Base-by-base conservation (phyloP, 306 rosid genomes). In the Coriaria nepalensis region DNA sequence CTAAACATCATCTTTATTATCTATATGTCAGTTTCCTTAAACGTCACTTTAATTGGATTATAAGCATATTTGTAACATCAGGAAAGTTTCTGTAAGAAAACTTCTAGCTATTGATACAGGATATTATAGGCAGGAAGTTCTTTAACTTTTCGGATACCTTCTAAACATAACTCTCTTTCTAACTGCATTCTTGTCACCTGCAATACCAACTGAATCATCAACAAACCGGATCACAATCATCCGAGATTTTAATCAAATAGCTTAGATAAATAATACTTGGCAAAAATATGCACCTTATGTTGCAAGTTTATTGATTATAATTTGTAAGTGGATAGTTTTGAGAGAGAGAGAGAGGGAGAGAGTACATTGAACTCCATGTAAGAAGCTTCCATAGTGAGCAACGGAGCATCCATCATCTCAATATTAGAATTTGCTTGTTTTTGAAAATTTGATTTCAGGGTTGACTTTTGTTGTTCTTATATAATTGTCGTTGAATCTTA, bases 381-480 rank as follows among this genome's bases (percentile, higher is more conserved):
- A 41, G 95, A 85, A 50, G 95, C 98, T 43, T 63, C 75, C 98
- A 77, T 79, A 10, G 98, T 92, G 13, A 90, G 78, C 98, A 95
- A 90, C 50, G 79, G 96, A 33, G 94, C 96, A 73, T 90, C 98
- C 94, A 85, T 73, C 95, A 90, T 72, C 68, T 85, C 94, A 10
- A n/a, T n/a, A n/a, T 20, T 20, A 20, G 29, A 20, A 20, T 1
- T 20, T 20, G 29, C 29, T 20, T 20, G 29, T 20, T 20, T 20
- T 20, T 20, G 29, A 20, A 20, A 20, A 20, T 20, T 3, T 1
- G 3, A 20, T 3, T 20, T 20, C 3, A 20, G 29, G 2, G 3
- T 20, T 20, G 29, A 20, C 29, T 20, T 20, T 20, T 20, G 1
- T 20, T 20, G 29, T 20, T 20, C 29, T 20, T 3, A 20, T 20